These are phyloP conservation scores for Jackrogersella multiformis DNA, from an alignment of 495 filamentous ascomycete species.

Conservation along the genomic window DNA sequence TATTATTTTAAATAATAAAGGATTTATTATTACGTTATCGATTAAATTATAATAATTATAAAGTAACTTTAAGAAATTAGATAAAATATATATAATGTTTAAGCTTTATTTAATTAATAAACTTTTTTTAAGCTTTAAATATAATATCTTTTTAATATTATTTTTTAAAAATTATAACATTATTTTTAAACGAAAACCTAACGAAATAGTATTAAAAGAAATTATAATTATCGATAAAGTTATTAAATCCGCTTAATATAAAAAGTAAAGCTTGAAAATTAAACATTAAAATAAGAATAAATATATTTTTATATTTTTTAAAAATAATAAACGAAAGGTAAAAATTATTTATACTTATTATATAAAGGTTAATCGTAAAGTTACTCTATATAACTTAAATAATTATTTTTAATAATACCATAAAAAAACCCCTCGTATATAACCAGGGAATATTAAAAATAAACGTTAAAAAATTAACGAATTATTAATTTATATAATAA, in stretches of 20 bases:
- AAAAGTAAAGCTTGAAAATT: slow-evolving; percentile 10
- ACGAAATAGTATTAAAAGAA: neutral
- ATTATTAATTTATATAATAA: neutral
- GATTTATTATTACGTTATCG: neutral
- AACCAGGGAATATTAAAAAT: too few relatives aligned
- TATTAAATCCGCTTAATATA: slow-evolving; percentile 2
- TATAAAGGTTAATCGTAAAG: neutral
- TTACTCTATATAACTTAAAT: neutral
- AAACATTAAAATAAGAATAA: slow-evolving; percentile 6
- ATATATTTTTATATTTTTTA: slow-evolving; percentile 11
- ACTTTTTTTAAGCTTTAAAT: slow-evolving; percentile 3
- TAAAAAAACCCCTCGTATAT: neutral
- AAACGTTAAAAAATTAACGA: neutral
- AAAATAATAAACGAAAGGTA: neutral
- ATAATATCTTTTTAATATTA: slow-evolving; percentile 2
- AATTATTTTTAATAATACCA: neutral
- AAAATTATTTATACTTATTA: neutral
- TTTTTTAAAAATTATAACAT: slow-evolving; percentile 16
- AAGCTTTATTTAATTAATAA: slow-evolving; percentile 11
- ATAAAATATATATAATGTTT: slow-evolving; percentile 1
- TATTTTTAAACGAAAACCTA: neutral
- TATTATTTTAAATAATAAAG: neutral
- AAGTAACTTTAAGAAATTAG: slow-evolving; percentile 9
- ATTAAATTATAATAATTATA: slow-evolving; percentile 1
- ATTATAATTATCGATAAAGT: neutral